phyloP scores from a whole-genome alignment of 495 filamentous ascomycete genomes.

The Penicillium dipodomyicola region DNA sequence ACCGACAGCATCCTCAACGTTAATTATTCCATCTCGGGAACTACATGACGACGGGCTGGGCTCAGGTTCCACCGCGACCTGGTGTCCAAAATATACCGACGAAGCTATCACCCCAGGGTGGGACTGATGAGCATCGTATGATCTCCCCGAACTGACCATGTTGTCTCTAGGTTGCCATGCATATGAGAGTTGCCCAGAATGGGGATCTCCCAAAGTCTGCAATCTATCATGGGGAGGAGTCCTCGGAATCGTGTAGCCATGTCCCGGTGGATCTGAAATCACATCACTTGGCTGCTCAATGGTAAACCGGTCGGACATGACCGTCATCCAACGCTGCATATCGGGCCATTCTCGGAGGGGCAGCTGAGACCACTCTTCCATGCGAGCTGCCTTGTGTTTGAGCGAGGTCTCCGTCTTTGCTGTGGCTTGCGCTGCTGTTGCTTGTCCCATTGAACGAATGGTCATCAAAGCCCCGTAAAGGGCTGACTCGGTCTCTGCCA shows the following conservation, averaged over 20 bases:
- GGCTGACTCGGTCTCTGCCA: slow-evolving; percentile 30
- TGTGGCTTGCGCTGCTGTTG: slow-evolving; percentile 10
- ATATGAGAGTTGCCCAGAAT: slow-evolving; percentile 2
- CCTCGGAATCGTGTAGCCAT: slow-evolving; percentile 7
- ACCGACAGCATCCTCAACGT: slow-evolving; percentile 5
- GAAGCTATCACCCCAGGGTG: slow-evolving; percentile 11
- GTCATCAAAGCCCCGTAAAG: slow-evolving; percentile 29
- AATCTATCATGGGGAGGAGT: slow-evolving; percentile 2
- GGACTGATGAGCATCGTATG: slow-evolving; percentile 14
- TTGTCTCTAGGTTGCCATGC: slow-evolving; percentile 14
- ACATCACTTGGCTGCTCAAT: slow-evolving; percentile 5
- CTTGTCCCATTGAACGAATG: slow-evolving; percentile 19
- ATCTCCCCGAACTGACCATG: slow-evolving; percentile 6
- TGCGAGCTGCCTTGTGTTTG: slow-evolving; percentile 27
- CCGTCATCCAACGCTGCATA: slow-evolving; percentile 24
- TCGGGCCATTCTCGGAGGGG: slow-evolving; percentile 25
- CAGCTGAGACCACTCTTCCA: slow-evolving; percentile 30
- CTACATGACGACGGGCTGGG: slow-evolving; percentile 11
- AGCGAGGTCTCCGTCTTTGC: slow-evolving; percentile 15
- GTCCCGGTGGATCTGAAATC: neutral
- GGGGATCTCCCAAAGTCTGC: neutral
- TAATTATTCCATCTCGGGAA: neutral
- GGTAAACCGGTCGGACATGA: slow-evolving; percentile 21
- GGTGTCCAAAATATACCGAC: slow-evolving; percentile 10
- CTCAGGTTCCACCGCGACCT: slow-evolving; percentile 3